Percentiles rank a stretch among this genome's conserved stretches.
phyloP scores from a whole-genome alignment of 176 grass and related monocot genomes.

The Avena atlantica region DNA sequence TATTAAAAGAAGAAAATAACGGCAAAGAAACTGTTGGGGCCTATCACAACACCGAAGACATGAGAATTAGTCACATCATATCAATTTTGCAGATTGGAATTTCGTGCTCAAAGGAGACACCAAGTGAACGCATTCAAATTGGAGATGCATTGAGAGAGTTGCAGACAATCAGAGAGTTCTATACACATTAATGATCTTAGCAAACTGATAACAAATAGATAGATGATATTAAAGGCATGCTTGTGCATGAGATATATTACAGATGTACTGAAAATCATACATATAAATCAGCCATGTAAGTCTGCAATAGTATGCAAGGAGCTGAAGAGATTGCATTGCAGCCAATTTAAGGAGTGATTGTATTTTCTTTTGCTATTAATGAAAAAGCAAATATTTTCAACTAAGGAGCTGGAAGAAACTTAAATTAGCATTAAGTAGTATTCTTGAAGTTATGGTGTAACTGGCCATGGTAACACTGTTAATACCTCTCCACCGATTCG shows the following conservation, averaged over 20 bases:
- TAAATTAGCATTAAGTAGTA: neutral
- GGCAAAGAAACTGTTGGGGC: neutral
- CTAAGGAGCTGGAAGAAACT: conserved; percentile 1
- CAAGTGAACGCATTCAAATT: conserved; percentile 15
- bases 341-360: neutral
- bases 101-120: conserved; percentile 9
- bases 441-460: neutral
- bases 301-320: neutral
- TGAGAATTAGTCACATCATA: neutral
- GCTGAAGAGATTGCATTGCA: neutral
- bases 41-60: neutral
- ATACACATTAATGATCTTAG: neutral
- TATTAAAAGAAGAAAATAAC: conserved; percentile 7
- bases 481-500: neutral
- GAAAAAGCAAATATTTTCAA: neutral
- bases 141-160: conserved; percentile 42
- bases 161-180: conserved; percentile 20
- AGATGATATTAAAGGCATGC: neutral
- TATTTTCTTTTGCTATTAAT: neutral
- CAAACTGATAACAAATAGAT: neutral
- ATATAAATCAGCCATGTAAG: neutral
- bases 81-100: conserved; percentile 20
- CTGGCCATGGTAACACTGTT: neutral
- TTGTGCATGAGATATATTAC: conserved; percentile 4
- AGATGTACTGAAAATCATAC: neutral